Conservation (phyloP, 2,329 filamentous ascomycete genomes). For the Helminthosporium solani region DNA sequence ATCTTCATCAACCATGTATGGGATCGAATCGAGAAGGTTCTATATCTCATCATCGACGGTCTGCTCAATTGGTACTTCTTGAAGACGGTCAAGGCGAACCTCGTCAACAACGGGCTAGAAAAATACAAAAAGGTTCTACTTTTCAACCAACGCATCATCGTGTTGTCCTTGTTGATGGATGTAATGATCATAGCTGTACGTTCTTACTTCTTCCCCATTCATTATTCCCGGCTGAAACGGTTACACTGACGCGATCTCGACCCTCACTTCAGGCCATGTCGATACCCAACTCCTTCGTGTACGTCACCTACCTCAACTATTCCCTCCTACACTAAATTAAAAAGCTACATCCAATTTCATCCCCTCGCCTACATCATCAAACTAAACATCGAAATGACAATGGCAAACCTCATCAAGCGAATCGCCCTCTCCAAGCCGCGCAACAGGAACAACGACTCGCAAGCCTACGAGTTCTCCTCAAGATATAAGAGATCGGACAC, state of each 20-base stretch:
- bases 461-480: too few species aligned
- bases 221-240: neutral
- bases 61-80: conserved; percentile 44
- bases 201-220: conserved; percentile 41
- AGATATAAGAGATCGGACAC: too few species aligned
- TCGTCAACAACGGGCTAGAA: conserved; percentile 51
- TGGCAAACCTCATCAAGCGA: conserved; percentile 52
- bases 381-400: conserved; percentile 55
- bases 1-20: conserved; percentile 40
- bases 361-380: conserved; percentile 54
- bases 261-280: neutral
- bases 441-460: too few species aligned
- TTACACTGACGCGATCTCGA: neutral
- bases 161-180: conserved; percentile 54
- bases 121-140: conserved; percentile 54
- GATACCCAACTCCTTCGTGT: conserved; percentile 50
- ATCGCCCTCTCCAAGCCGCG: conserved; percentile 35
- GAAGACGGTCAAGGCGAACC: conserved; percentile 48
- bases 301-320: conserved; percentile 9
- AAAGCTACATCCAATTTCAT: conserved; percentile 52
- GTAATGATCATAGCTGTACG: conserved; percentile 48
- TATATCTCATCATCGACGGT: conserved; percentile 42
- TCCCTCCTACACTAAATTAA: neutral
- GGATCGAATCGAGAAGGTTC: conserved; percentile 42
- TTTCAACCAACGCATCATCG: conserved; percentile 54